Base-by-base conservation (phyloP, 164 flowering plant genomes). In the Vitis rotundifolia region DNA sequence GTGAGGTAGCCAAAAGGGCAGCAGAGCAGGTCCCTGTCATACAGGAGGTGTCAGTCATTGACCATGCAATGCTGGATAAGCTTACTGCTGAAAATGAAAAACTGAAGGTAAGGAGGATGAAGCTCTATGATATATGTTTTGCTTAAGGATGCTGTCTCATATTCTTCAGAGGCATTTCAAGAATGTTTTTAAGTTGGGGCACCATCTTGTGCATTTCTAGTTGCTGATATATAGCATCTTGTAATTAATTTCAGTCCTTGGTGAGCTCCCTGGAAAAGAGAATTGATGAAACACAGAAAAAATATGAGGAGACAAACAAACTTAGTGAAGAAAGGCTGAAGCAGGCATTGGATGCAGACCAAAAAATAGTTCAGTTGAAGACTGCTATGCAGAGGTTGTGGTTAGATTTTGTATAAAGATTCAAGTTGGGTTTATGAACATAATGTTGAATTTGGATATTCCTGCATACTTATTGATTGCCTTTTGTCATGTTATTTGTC, bases 241-340 rank as follows among this genome's bases (percentile, higher is more conserved):
- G 5, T 3, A 6, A 19, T 66, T 61, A 62, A 55, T 68, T 78
- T 64, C 86, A 91, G 97, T 83, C 76, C 18, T 53, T 91, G 81
- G 94, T 94, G 52, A 82, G 74, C 61, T 88, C 98, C 59, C 77
- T 96, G 70, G 99, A 96, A 74, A 80, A 83, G 82, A 93, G 91
- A 81, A 88, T 96, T 73, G 95, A 85, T 76, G 98, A 91, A 76
- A 86, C 97, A 4, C 98, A 91, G 84, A 91, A 76, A 75, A 93
- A 85, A 69, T 96, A 76, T 73, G 91, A 88, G 67, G 97, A 90
- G 73, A 84, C 95, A 18, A 89, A 69, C 68, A 96, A 78, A 78
- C 83, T 89, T 59, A 84, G 98, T 85, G 97, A 96, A 79, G 97
- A 90, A 76, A 84, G 98, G 80, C 78, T 88, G 80, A 89, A 92